Evolutionary conservation across 768 basidiomycete genomes (phyloP).

Genomic region (Mycena haematopus): DNA sequence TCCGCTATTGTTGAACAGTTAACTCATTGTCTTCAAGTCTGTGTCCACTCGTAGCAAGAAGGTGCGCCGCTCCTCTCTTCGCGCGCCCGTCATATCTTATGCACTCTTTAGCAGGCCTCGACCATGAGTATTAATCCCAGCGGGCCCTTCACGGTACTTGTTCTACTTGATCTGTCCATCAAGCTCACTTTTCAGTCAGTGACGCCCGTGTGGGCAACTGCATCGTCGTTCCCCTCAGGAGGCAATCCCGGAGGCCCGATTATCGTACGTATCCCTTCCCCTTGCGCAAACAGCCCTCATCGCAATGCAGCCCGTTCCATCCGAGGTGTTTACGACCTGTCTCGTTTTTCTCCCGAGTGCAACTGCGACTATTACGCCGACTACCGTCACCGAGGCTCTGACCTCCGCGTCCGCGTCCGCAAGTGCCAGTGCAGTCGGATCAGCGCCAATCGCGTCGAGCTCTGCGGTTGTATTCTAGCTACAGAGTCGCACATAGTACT

Average conservation of each 20-base stretch:
- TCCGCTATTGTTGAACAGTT: neutral
- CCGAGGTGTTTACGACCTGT: slow-evolving; percentile 8
- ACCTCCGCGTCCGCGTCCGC: neutral
- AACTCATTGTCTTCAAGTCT: neutral
- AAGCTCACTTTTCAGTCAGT: neutral
- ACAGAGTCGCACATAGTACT: too few relatives aligned
- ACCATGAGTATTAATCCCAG: too few relatives aligned
- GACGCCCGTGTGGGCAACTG: neutral
- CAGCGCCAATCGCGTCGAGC: neutral
- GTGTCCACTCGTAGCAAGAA: neutral
- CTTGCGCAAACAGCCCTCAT: neutral
- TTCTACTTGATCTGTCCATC: too few relatives aligned
- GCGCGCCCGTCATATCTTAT: too few relatives aligned
- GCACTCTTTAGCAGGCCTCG: too few relatives aligned
- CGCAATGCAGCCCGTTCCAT: neutral
- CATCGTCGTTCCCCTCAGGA: neutral
- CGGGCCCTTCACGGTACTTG: neutral
- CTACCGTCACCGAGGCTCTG: neutral
- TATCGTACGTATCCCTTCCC: neutral
- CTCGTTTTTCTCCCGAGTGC: slow-evolving; percentile 3
- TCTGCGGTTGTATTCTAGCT: neutral
- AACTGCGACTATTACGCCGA: neutral
- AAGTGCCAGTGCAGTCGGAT: neutral
- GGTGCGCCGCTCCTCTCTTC: neutral
- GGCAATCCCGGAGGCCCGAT: slow-evolving; percentile 1